Evolutionary conservation across 1,284 basidiomycete genomes (phyloP).

Genomic region (Heimioporus punctisporus): DNA sequence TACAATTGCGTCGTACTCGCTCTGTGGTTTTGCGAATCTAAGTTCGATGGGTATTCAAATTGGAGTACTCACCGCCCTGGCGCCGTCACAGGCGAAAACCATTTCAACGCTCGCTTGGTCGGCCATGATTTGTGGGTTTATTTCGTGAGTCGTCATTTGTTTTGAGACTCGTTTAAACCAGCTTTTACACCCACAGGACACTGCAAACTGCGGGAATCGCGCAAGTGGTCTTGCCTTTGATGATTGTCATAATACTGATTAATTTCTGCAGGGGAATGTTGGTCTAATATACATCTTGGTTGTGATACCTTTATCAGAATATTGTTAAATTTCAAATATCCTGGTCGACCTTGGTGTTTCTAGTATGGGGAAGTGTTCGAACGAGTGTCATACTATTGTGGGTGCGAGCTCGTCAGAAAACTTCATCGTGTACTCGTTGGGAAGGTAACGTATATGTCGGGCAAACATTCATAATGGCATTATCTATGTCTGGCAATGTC

Average conservation of each 20-base stretch:
- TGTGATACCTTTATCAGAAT: neutral
- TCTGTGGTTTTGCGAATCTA: constrained; percentile 92
- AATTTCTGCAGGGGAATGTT: constrained; percentile 48
- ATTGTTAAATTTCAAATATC: too few species aligned
- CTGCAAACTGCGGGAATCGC: constrained; percentile 76
- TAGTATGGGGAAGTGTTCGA: too few species aligned
- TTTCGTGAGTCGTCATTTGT: constrained; percentile 42
- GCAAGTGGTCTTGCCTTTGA: constrained; percentile 40
- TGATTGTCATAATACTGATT: constrained; percentile 4
- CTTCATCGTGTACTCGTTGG: too few species aligned
- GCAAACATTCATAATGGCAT: too few species aligned
- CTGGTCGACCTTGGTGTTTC: too few species aligned
- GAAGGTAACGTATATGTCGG: neutral
- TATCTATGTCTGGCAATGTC: neutral
- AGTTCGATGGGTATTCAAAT: constrained; percentile 90
- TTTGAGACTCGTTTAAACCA: neutral
- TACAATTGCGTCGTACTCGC: constrained; percentile 81
- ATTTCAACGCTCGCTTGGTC: constrained; percentile 76
- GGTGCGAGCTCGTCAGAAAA: too few species aligned
- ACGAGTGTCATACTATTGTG: too few species aligned
- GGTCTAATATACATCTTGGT: constrained; percentile 31
- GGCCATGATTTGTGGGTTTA: constrained; percentile 83
- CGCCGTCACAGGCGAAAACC: constrained; percentile 72
- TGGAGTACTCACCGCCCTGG: constrained; percentile 84
- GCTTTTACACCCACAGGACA: constrained; percentile 37